These are phyloP conservation scores for Penstemon davidsonii DNA, from an alignment of 257 asterid genomes.

Conservation along the genomic window DNA sequence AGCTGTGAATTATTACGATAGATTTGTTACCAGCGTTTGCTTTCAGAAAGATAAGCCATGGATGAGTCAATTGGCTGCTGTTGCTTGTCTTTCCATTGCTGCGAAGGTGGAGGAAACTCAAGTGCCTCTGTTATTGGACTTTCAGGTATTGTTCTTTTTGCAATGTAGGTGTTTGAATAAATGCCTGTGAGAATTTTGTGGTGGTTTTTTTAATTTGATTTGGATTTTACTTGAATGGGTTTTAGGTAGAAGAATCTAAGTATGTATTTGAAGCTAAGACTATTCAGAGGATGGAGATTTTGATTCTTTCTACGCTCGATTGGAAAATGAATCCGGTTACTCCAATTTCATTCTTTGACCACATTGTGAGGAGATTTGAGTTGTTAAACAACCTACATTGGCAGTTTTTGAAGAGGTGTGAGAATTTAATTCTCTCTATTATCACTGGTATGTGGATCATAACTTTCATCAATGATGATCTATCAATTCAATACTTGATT, in stretches of 20 bases:
- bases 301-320: slow-evolving; percentile 68
- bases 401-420: slow-evolving; percentile 68
- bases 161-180: slow-evolving; percentile 37
- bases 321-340: slow-evolving; percentile 94
- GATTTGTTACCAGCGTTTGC: slow-evolving; percentile 54
- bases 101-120: slow-evolving; percentile 93
- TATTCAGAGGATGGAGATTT: slow-evolving; percentile 84
- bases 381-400: slow-evolving; percentile 49
- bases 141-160: slow-evolving; percentile 62
- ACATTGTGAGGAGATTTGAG: slow-evolving; percentile 71
- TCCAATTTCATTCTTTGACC: slow-evolving; percentile 80
- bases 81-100: slow-evolving; percentile 94
- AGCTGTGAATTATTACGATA: slow-evolving; percentile 68
- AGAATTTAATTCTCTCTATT: slow-evolving; percentile 52
- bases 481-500: slow-evolving; percentile 9
- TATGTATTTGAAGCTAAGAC: slow-evolving; percentile 83
- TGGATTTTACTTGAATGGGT: slow-evolving; percentile 21
- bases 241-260: slow-evolving; percentile 65
- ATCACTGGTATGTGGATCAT: slow-evolving; percentile 59
- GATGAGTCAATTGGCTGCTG: slow-evolving; percentile 91
- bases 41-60: slow-evolving; percentile 91
- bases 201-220: slow-evolving; percentile 17
- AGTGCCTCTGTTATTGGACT: slow-evolving; percentile 77
- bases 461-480: neutral
- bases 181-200: slow-evolving; percentile 29